A percentile compares a stretch with the other conserved stretches of the same genome.
These are phyloP conservation scores for Pichia kudriavzevii DNA, from an alignment of 1,139 yeast genomes.

Conservation along the genomic window DNA sequence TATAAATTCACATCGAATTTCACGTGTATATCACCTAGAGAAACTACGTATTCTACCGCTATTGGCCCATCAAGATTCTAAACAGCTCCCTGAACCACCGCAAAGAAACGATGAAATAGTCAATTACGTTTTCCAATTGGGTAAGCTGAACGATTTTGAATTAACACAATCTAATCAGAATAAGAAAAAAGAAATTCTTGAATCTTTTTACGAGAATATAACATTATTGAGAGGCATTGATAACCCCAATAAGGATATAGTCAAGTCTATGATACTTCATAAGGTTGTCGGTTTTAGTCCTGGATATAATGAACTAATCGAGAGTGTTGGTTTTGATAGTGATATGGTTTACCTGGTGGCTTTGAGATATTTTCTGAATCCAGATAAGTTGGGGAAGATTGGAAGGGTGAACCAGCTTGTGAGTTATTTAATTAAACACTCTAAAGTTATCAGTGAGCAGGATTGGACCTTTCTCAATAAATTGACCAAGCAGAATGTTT, in stretches of 20 bases:
- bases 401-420: constrained; percentile 4
- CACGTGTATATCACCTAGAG: background rate
- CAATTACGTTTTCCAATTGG: constrained; percentile 2
- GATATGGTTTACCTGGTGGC: constrained; percentile 7
- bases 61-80: background rate
- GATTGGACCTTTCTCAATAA: constrained; percentile 3
- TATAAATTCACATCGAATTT: background rate
- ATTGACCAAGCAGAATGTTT: background rate
- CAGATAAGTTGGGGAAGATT: constrained; percentile 1
- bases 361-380: constrained; percentile 8
- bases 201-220: background rate
- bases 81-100: constrained; percentile 5
- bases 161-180: constrained; percentile 2
- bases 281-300: background rate
- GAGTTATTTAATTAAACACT: background rate
- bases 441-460: background rate
- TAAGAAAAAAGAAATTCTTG: background rate
- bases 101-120: background rate
- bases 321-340: constrained; percentile 2
- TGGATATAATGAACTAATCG: background rate
- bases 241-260: background rate
- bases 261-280: constrained; percentile 4
- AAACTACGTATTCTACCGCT: background rate
- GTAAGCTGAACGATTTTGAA: constrained; percentile 3
- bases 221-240: background rate